phyloP scores from a whole-genome alignment of 169 alveolate species.

The Cryptosporidium sp. region DNA sequence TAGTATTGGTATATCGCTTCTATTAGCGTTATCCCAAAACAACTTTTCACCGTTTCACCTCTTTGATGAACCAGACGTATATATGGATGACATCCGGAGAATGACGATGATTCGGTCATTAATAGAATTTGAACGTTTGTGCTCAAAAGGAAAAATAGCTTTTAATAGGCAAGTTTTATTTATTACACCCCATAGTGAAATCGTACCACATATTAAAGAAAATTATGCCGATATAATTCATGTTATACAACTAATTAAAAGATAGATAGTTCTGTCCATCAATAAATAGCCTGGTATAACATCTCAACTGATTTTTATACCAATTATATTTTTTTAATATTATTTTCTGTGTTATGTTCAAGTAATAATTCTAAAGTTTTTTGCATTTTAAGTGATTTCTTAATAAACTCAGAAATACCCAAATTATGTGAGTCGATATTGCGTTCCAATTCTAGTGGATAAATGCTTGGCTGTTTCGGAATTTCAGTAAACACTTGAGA shows the following conservation, averaged over 20 bases:
- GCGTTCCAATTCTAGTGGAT: conserved; percentile 34
- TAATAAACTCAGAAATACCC: conserved; percentile 31
- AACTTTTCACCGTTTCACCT: conserved; percentile 80
- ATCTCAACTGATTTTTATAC: background rate
- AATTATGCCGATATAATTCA: conserved; percentile 27
- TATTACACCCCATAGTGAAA: conserved; percentile 67
- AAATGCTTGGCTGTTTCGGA: conserved; percentile 68
- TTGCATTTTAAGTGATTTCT: conserved; percentile 40
- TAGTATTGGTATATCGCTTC: conserved; percentile 80
- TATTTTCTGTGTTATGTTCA: background rate
- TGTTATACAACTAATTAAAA: conserved; percentile 40
- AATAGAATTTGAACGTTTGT: conserved; percentile 24
- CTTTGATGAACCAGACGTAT: conserved; percentile 82
- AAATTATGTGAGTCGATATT: background rate
- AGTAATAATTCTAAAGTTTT: conserved; percentile 16
- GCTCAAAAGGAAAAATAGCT: conserved; percentile 13
- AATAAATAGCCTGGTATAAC: background rate
- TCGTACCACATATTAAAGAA: conserved; percentile 29
- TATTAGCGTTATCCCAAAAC: conserved; percentile 80
- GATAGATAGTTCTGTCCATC: background rate
- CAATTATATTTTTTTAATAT: background rate
- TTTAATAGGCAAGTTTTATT: conserved; percentile 30
- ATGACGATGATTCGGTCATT: conserved; percentile 71
- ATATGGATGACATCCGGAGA: conserved; percentile 82
- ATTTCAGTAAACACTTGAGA: conserved; percentile 54